Evolutionary conservation across 805 yeast genomes (phyloP), one percentile per base, ranked within the genome.

Genomic region (Pichia deserticola): DNA sequence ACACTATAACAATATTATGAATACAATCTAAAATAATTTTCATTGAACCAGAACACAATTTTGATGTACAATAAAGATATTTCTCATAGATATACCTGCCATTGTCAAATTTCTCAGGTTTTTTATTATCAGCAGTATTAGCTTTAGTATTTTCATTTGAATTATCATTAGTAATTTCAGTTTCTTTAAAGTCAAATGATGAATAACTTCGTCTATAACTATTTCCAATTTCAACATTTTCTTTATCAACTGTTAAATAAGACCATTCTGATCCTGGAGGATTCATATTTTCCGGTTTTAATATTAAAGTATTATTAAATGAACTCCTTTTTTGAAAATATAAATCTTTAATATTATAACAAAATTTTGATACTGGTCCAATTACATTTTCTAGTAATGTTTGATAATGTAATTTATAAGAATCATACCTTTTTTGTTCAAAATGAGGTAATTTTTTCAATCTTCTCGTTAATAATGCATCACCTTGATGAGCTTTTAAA

Each of bases 21-120:
- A 46, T 33, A 11, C 51, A 44, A 40, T 53, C 56, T 4, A 53
- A 33, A 5, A 49, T 33, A 3, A 53, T 48, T 27, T 37, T 30
- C 30, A 42, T 34, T 9, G 45, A 6, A 10, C 51, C 56, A 5
- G 56, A 51, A 46, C 56, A 53, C 11, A 25, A 20, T 20, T 27
- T 10, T 9, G 42, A 33, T 6, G 48, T 37, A 29, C 56, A 53
- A 27, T 34, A 33, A 4, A 49, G 11, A 41, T 35, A 25, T 5
- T 42, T 40, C 25, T 45, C 50, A 38, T 41, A 51, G 28, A 51
- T 27, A 38, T 44, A 43, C 11, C 44, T 35, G 11, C 42, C 35
- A 11, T 29, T 30, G n/a, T 47, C 45, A 29, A 11, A 12, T 8
- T 7, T 7, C 6, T 33, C 13, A n/a, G 30, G 12, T 27, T 34